Base-by-base conservation (phyloP, 2,329 filamentous ascomycete species). In the Microcera coccophila region DNA sequence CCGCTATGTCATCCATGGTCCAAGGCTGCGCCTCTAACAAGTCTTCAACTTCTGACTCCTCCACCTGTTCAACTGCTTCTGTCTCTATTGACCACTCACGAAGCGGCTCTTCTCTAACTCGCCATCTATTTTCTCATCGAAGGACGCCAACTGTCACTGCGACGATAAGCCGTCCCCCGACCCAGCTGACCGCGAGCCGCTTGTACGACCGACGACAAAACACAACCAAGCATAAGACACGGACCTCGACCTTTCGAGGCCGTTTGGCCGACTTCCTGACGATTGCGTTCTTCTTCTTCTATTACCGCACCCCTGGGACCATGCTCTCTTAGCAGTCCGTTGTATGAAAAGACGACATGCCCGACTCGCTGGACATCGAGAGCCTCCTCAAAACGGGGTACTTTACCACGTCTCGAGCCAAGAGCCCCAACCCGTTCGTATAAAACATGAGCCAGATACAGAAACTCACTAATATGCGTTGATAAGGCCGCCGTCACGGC, bases 341-440 rank as follows among this genome's bases (percentile, higher is more conserved):
- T 42, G 42, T 47, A 39, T 54, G 52, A 44, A 53, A 45, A 45
- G 45, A 43, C 62, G 69, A 51, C 36, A 75, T 74, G 72, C 66
- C 63, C 42, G 67, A 70, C 43, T 61, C 61, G 42, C 54, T 68
- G 40, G 66, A 74, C 50, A 68, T 76, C 29, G 63, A 74, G 33
- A 65, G 67, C 48, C 61, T 75, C 47, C 65, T 78, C 28, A 61
- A 70, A 50, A 73, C 71, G 52, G 75, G 75, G 41, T 74, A 71
- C 44, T 78, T 73, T 58, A 72, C 65, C 49, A 74, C 72, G 22
- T 68, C 72, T 8, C 68, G 74, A 49, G 65, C 68, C 28, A 62
- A 56, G 42, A 61, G 55, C 41, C 51, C 59, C 36, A 54, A 50
- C 34, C 53, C 51, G 63, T 66, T 49, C 34, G 58, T 50, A 24